Evolutionary conservation across 768 basidiomycete species (phyloP), one percentile per base, ranked within the genome.

Genomic region (Dioszegia aurantiaca): DNA sequence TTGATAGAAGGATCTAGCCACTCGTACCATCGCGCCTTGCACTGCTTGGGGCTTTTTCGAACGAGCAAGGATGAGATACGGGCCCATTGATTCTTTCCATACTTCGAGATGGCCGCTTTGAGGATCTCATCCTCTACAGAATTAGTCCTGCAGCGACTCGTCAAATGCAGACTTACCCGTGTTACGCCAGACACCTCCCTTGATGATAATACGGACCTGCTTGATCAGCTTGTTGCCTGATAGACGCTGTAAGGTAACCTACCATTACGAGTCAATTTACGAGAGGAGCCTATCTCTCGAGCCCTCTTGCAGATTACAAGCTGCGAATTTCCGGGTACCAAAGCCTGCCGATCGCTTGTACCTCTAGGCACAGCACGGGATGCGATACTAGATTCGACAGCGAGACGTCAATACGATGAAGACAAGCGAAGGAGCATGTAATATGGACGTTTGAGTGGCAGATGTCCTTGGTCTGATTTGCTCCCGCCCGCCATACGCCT

Each of bases 1-100:
- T 97, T 97, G 79, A 98, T 99, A 51, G 91, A 93, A 5, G 95
- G 95, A 79, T 99, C 95, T 47, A 98, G 80, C 95, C 95, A 98
- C 79, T 97, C 94, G 73, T 94, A 97, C 94, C 94, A 98, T 65
- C 77, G 69, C 3, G 78, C 80, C 78, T 99, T 99, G 81, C 95
- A 99, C 80, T 99, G 95, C 75, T 99, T 99, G 11, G 95, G 93
- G 1, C 95, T 99, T 79, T 99, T 99, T 64, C 95, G 86, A 33
- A 98, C 95, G 51, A 99, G 84, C 28, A 99, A 82, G 30, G 94
- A 98, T 11, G 92, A 95, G 74, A 99, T 98, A 69, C 94, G 91
- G 26, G 94, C 94, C 93, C 90, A 78, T 75, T 77, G 75, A 62
- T 78, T 78, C 70, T 78, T 78, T 40, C 77, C 77, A 58, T 78